Evolutionary conservation across 768 basidiomycete species (phyloP), one percentile per base, ranked within the genome.

Genomic region (Suillus tomentosus): DNA sequence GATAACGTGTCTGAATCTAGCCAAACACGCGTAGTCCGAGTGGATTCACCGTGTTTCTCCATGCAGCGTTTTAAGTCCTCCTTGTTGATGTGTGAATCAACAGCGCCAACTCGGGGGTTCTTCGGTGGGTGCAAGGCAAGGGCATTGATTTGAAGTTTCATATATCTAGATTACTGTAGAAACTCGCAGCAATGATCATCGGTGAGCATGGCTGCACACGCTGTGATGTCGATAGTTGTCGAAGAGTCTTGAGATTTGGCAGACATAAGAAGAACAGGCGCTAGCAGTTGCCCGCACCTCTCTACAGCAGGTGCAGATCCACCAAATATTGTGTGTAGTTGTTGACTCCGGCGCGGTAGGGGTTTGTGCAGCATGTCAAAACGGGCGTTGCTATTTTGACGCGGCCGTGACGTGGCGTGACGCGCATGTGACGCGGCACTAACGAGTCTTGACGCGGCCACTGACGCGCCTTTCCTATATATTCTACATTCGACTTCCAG

Each of bases 121-220:
- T 53, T 51, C 58, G 63, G 36, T 54, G 22, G 57, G 17, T 24
- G 64, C 27, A 65, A 55, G 2, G 48, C 47, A 1, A 67, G 62
- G 42, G 66, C 67, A 11, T 67, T 53, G 47, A 73, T 51, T 57
- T 75, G 74, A 27, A 1, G 62, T 45, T 58, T 69, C 72, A 71
- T 76, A 34, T 75, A 65, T 34, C 68, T 69, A 39, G 74, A 69
- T 51, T 68, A 60, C 47, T 61, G 62, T 22, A 76, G 42, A 11
- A 75, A 66, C 17, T 19, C 13, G 42, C 13, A 60, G 65, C 74
- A 75, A 27, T 47, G 64, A 64, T 73, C 69, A 36, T 76, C 75
- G 31, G 74, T 71, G 50, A 75, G 71, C 61, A 76, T 62, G 37
- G n/a, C 56, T 50, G 58, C 62, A 42, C 69, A 76, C 62, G 69